Percentiles rank a stretch among this genome's conserved stretches.
These are phyloP conservation scores for Globisporangium splendens DNA, from an alignment of 352 stramenopile species.

Conservation along the genomic window DNA sequence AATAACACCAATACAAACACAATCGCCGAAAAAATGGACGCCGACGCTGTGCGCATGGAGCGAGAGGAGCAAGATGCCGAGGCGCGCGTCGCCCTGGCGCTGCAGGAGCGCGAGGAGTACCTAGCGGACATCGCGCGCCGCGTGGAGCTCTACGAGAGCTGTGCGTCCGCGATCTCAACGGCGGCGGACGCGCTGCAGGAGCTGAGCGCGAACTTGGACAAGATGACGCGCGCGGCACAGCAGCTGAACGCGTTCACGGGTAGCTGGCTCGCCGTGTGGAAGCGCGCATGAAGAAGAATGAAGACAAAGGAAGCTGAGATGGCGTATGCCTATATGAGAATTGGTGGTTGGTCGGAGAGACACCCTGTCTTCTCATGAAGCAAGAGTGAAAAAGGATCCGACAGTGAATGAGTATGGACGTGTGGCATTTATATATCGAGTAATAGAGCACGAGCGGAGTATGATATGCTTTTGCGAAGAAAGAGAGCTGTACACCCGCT, in stretches of 20 bases:
- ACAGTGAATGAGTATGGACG: too few relatives aligned
- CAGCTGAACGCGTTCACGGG: slow-evolving; percentile 75
- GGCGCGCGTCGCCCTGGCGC: slow-evolving; percentile 1
- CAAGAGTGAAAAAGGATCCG: too few relatives aligned
- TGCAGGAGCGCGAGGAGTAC: slow-evolving; percentile 35
- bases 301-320: neutral
- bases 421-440: too few relatives aligned
- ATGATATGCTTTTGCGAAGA: too few relatives aligned
- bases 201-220: slow-evolving; percentile 58
- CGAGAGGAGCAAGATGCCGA: slow-evolving; percentile 14
- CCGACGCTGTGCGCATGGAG: slow-evolving; percentile 5
- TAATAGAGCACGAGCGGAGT: too few relatives aligned
- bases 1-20: too few relatives aligned
- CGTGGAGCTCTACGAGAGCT: slow-evolving; percentile 67
- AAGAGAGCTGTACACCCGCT: too few relatives aligned
- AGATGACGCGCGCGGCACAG: slow-evolving; percentile 60
- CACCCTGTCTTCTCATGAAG: too few relatives aligned
- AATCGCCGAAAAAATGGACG: neutral
- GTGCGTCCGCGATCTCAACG: slow-evolving; percentile 40
- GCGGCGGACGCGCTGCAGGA: slow-evolving; percentile 59
- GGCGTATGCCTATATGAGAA: too few relatives aligned
- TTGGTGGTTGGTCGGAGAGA: too few relatives aligned
- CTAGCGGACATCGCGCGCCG: slow-evolving; percentile 38
- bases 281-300: slow-evolving; percentile 25
- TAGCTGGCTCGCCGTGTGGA: slow-evolving; percentile 72